Evolutionary conservation across 2,329 filamentous ascomycete genomes (phyloP).

Genomic region (Fusarium heterosporum): DNA sequence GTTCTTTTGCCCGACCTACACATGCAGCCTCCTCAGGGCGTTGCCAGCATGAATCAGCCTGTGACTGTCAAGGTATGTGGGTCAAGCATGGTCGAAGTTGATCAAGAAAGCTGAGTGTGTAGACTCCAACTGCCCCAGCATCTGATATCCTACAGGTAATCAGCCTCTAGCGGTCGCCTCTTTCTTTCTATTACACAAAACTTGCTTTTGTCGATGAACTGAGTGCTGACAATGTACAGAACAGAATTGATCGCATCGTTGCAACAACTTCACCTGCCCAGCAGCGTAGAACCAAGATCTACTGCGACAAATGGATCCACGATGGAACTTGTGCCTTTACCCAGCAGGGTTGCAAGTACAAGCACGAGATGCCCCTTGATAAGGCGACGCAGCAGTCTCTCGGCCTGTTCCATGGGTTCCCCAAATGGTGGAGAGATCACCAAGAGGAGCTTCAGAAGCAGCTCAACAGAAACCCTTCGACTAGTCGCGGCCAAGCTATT

Average conservation of each 20-base stretch:
- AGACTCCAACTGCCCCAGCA: slow-evolving; percentile 41
- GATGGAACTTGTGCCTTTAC: slow-evolving; percentile 86
- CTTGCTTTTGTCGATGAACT: not conserved
- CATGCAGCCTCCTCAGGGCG: slow-evolving; percentile 53
- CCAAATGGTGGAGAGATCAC: slow-evolving; percentile 69
- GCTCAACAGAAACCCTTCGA: slow-evolving; percentile 10
- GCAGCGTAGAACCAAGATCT: slow-evolving; percentile 71
- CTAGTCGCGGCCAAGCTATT: slow-evolving; percentile 1
- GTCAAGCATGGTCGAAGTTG: slow-evolving; percentile 5
- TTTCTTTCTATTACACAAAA: not conserved
- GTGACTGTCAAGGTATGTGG: slow-evolving; percentile 56
- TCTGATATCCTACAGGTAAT: slow-evolving; percentile 53
- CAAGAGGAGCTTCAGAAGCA: slow-evolving; percentile 58
- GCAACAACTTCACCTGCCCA: slow-evolving; percentile 50
- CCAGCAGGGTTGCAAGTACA: slow-evolving; percentile 88
- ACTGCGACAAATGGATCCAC: slow-evolving; percentile 91
- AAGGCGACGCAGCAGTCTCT: slow-evolving; percentile 73
- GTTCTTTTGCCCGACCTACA: slow-evolving; percentile 59
- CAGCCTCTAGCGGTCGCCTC: slow-evolving; percentile 1
- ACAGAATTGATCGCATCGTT: slow-evolving; percentile 52
- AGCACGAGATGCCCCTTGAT: slow-evolving; percentile 88
- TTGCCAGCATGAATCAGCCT: slow-evolving; percentile 53
- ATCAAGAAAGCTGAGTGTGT: slow-evolving; percentile 46
- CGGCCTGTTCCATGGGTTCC: slow-evolving; percentile 76
- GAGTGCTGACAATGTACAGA: slow-evolving; percentile 40